phyloP scores from a whole-genome alignment of 2,329 filamentous ascomycete species.

The Paecilomyces dactylethromorphus region DNA sequence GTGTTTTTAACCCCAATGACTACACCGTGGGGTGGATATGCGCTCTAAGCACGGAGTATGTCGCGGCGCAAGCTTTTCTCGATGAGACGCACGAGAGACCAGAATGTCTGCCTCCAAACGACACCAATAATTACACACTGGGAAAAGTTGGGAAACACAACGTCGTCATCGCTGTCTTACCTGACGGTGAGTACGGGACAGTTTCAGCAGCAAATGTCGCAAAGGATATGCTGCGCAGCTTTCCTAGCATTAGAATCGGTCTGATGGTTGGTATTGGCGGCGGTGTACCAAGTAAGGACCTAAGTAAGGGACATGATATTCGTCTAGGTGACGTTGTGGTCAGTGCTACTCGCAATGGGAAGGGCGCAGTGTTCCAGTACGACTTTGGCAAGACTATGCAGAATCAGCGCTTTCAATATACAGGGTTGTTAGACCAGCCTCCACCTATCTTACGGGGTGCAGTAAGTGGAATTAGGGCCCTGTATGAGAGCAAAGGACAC shows the following conservation, averaged over 20 bases:
- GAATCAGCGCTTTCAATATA: too few relatives aligned
- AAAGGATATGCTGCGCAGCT: constrained; percentile 19
- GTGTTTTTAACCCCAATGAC: not conserved
- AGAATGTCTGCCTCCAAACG: constrained; percentile 6
- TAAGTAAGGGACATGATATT: constrained; percentile 23
- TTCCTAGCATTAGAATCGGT: constrained; percentile 26
- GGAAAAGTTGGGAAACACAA: constrained; percentile 23
- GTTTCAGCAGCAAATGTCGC: constrained; percentile 25
- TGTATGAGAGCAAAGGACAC: too few relatives aligned
- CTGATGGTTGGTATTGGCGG: constrained; percentile 42
- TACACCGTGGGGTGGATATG: constrained; percentile 43
- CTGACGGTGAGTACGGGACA: constrained; percentile 23
- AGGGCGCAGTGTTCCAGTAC: too few relatives aligned
- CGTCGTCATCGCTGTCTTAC: constrained; percentile 23
- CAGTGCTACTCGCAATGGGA: too few relatives aligned
- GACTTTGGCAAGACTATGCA: too few relatives aligned
- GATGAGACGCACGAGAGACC: constrained; percentile 30
- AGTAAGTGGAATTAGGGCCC: too few relatives aligned
- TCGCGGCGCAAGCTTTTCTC: constrained; percentile 33
- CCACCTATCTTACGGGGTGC: too few relatives aligned
- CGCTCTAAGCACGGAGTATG: constrained; percentile 29
- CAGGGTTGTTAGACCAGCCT: too few relatives aligned
- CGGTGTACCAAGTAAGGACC: constrained; percentile 16
- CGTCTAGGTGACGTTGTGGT: constrained; percentile 20
- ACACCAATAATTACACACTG: constrained; percentile 22